phyloP scores from a whole-genome alignment of 2,329 filamentous ascomycete species.

The Arthrobotrys conoides region DNA sequence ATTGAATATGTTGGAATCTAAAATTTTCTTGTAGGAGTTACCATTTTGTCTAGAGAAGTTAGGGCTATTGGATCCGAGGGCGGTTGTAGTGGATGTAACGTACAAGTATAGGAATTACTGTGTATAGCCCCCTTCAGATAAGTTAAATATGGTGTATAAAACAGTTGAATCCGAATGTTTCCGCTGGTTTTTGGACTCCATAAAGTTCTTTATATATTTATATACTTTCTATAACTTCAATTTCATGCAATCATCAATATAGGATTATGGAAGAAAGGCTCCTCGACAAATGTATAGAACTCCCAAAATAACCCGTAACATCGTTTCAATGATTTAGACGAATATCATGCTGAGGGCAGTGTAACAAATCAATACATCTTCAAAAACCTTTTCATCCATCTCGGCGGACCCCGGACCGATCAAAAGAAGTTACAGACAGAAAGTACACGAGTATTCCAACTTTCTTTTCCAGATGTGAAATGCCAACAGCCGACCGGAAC shows the following conservation, averaged over 20 bases:
- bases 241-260: too few relatives aligned
- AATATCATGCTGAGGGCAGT: neutral
- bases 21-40: neutral
- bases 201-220: too few relatives aligned
- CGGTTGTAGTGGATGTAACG: neutral
- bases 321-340: neutral
- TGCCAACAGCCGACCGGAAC: conserved; percentile 1
- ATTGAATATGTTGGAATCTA: neutral
- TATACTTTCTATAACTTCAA: too few relatives aligned
- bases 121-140: neutral
- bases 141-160: neutral
- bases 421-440: neutral
- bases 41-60: neutral
- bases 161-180: conserved; percentile 1
- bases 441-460: conserved; percentile 19
- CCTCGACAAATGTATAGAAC: too few relatives aligned
- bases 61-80: conserved; percentile 6
- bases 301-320: too few relatives aligned
- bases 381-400: neutral
- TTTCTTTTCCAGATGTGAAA: neutral
- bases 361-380: conserved; percentile 2
- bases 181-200: neutral
- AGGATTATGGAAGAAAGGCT: too few relatives aligned
- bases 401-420: conserved; percentile 12
- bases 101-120: neutral